Evolutionary conservation across 225 moss, liverwort and hornwort species (phyloP).

Genomic region (Bryoerythrophyllum caledonicum): DNA sequence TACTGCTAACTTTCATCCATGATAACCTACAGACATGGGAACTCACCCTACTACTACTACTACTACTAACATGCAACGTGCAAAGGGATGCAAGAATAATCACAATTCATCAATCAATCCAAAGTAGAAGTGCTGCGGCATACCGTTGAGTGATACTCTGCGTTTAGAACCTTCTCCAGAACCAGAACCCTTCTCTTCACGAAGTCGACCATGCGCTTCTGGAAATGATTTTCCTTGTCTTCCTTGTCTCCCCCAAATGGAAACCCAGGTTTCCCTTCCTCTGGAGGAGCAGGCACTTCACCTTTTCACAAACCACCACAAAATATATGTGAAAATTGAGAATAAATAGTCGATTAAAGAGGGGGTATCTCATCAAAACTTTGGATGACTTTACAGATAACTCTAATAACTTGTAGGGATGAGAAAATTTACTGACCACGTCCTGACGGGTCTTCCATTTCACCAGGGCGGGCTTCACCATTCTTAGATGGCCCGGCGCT

Average conservation of each 20-base stretch:
- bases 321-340: neutral
- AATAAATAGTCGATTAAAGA: too few relatives aligned
- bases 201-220: conserved; percentile 88
- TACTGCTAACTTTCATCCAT: conserved; percentile 10
- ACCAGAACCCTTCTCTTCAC: conserved; percentile 77
- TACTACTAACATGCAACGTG: conserved; percentile 1
- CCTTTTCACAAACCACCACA: conserved; percentile 14
- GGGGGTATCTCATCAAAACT: too few relatives aligned
- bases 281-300: conserved; percentile 22
- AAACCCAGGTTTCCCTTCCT: conserved; percentile 31
- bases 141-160: conserved; percentile 64
- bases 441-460: conserved; percentile 41
- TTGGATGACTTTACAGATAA: too few relatives aligned
- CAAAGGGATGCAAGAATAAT: neutral
- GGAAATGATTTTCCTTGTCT: conserved; percentile 69
- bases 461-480: conserved; percentile 53
- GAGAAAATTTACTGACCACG: conserved; percentile 30
- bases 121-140: conserved; percentile 1
- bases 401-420: neutral
- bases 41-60: neutral
- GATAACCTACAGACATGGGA: neutral
- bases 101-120: neutral
- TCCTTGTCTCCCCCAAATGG: conserved; percentile 53
- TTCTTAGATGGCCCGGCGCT: conserved; percentile 35
- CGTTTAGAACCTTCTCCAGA: conserved; percentile 83